phyloP scores from a whole-genome alignment of 2,329 filamentous ascomycete genomes.

The Chaetomiaceae sp. region DNA sequence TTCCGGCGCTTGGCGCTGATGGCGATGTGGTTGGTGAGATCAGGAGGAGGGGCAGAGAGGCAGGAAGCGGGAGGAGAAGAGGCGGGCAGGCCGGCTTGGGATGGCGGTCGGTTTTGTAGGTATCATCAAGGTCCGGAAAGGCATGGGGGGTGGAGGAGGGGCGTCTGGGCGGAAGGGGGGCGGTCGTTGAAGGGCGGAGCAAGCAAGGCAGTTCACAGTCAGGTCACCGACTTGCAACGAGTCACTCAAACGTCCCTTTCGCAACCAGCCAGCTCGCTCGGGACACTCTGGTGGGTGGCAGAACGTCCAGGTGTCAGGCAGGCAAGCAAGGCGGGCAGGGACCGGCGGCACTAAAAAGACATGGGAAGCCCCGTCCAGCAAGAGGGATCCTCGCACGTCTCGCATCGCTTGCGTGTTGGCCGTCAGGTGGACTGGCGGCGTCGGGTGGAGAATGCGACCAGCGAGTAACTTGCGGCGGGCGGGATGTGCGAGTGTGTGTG shows the following conservation, averaged over 20 bases:
- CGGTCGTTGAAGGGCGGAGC: conserved; percentile 21
- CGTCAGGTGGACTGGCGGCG: too few species aligned
- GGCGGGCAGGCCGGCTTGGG: conserved; percentile 14
- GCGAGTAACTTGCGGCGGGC: too few species aligned
- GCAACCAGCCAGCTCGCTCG: neutral
- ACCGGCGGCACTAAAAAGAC: too few species aligned
- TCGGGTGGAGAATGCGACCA: too few species aligned
- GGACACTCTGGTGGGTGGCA: too few species aligned
- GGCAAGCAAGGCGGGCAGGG: neutral
- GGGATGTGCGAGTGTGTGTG: too few species aligned
- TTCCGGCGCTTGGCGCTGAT: conserved; percentile 4
- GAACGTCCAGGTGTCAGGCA: neutral
- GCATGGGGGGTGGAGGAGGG: conserved; percentile 12
- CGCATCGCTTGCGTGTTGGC: too few species aligned
- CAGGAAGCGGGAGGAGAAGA: conserved; percentile 7
- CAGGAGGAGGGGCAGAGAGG: neutral
- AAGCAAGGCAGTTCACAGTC: conserved; percentile 12
- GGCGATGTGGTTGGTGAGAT: conserved; percentile 2
- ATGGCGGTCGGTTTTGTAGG: conserved; percentile 25
- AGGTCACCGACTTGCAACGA: too few species aligned
- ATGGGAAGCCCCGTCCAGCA: too few species aligned
- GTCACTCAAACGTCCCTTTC: neutral
- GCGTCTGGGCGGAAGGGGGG: neutral
- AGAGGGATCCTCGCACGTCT: too few species aligned
- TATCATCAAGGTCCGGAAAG: conserved; percentile 18